Evolutionary conservation across 2,329 filamentous ascomycete genomes (phyloP), one percentile per base, ranked within the genome.

Genomic region (Trichoderma atrobrunneum): DNA sequence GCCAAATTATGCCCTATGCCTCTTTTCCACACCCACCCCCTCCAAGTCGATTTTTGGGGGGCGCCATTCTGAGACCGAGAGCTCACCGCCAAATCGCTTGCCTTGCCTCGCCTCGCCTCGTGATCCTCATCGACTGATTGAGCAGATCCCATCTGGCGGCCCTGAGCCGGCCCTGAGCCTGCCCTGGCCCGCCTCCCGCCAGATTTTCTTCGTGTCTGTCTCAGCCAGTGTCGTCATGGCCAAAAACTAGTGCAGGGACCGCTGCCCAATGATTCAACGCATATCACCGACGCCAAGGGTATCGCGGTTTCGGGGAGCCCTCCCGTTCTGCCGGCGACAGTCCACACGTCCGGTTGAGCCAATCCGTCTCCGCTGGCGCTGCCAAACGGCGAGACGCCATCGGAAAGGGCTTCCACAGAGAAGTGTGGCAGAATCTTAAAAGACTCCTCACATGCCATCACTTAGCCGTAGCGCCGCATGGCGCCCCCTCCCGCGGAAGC

Each of bases 171-270:
- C 71, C 60, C 66, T 60, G 56, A 32, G 56, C 56, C 60, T n/a
- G 66, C 71, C 60, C 66, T 60, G 48, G 30, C 36, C 51, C 26
- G 24, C 59, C 36, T 43, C 7, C 51, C 65, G n/a, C 71, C 66
- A 65, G 60, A 70, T 72, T 68, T 61, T 54, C 24, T 51, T 72
- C 39, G 63, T 60, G 60, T 70, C 65, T 21, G 63, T 28, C 64
- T 70, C 66, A 70, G 66, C 26, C 66, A 70, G 71, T 72, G 71
- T 72, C 71, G 71, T 72, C 71, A 72, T 72, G 43, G 21, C 59
- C 28, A 65, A 69, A 24, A 28, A 16, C 64, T 60, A 43, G 66
- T 26, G 59, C 71, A 63, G 48, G 59, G 66, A 32, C 66, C 59
- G 21, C 36, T 62, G 28, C 59, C 71, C 71, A 72, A 72, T 72